These are phyloP conservation scores for Apiotrichum gracile DNA, from an alignment of 1,284 basidiomycete genomes.

Conservation along the genomic window DNA sequence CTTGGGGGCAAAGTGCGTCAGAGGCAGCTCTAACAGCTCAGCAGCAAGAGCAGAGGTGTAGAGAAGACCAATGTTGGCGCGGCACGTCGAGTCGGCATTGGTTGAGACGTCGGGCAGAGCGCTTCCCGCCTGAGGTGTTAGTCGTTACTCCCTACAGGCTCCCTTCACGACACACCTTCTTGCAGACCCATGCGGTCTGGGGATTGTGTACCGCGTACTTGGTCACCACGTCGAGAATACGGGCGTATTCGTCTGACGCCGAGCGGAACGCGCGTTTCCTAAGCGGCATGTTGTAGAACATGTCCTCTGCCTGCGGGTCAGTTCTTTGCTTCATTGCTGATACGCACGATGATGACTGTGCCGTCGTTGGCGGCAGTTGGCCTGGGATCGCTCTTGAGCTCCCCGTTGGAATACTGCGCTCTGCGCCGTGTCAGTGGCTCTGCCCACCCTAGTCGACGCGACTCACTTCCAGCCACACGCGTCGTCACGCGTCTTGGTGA, in stretches of 20 bases:
- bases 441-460: background rate
- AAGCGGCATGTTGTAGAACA: constrained; percentile 92
- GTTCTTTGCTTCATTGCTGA: background rate
- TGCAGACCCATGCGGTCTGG: constrained; percentile 79
- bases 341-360: constrained; percentile 72
- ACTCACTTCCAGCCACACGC: constrained; percentile 83
- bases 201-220: constrained; percentile 93
- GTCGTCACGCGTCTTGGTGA: constrained; percentile 79
- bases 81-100: constrained; percentile 60
- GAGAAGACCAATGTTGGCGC: constrained; percentile 69
- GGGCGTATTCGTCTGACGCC: constrained; percentile 83
- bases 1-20: constrained; percentile 44
- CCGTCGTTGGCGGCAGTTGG: constrained; percentile 93
- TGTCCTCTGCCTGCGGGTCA: constrained; percentile 69
- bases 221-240: constrained; percentile 87
- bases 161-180: constrained; percentile 60
- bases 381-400: constrained; percentile 67
- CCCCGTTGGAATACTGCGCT: constrained; percentile 71
- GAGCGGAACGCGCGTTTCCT: constrained; percentile 80
- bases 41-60: constrained; percentile 78
- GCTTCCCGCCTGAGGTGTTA: constrained; percentile 59
- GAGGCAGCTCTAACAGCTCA: constrained; percentile 63
- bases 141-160: too few relatives aligned
- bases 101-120: constrained; percentile 76
- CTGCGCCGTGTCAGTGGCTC: constrained; percentile 48